Conservation (phyloP, 164 flowering plant genomes). For the Buxus sempervirens region DNA sequence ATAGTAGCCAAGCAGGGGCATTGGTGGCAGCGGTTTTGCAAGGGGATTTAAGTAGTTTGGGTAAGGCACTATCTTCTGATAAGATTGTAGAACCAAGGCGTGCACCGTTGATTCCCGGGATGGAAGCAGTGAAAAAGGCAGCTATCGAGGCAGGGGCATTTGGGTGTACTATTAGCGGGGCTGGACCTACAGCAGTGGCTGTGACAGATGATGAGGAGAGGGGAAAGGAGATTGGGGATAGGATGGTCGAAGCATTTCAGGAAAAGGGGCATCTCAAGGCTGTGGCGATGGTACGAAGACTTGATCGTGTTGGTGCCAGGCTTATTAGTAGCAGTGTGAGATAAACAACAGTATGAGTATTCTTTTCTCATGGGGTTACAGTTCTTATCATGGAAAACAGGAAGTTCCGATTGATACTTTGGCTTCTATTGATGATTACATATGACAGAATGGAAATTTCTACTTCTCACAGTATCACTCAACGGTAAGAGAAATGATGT, state of each 20-base stretch:
- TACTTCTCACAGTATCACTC: too few species aligned
- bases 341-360: conserved; percentile 15
- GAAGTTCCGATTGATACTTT: too few species aligned
- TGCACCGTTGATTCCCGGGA: conserved; percentile 71
- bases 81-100: conserved; percentile 66
- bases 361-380: not conserved
- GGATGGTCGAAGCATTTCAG: conserved; percentile 59
- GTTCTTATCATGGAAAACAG: too few species aligned
- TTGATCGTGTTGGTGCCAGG: conserved; percentile 67
- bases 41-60: conserved; percentile 48
- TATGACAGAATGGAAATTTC: too few species aligned
- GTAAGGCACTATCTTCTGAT: conserved; percentile 59
- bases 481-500: too few species aligned
- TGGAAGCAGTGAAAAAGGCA: conserved; percentile 59
- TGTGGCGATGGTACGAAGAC: conserved; percentile 32
- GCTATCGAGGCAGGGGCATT: conserved; percentile 62
- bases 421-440: too few species aligned
- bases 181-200: conserved; percentile 73
- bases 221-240: conserved; percentile 47
- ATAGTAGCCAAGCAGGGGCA: conserved; percentile 68
- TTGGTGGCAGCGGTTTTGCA: conserved; percentile 56
- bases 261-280: conserved; percentile 50
- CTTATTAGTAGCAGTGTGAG: conserved; percentile 35
- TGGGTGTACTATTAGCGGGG: conserved; percentile 73
- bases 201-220: conserved; percentile 40